Evolutionary conservation across 2,329 filamentous ascomycete genomes (phyloP).

Genomic region (Colletotrichum cereale): DNA sequence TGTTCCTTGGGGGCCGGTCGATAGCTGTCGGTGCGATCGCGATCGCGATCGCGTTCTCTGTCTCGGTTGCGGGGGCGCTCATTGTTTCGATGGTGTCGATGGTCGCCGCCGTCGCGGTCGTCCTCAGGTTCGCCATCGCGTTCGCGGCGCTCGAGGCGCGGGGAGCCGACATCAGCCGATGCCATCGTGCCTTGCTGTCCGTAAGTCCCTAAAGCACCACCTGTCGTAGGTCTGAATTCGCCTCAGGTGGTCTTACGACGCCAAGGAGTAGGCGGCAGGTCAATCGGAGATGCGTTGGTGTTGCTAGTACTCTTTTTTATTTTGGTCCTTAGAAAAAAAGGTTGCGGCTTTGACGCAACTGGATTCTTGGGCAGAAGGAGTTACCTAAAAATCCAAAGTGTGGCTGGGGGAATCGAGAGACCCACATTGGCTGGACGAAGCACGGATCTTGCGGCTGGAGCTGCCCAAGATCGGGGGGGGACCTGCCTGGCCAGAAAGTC

Average conservation of each 20-base stretch:
- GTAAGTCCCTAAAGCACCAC: constrained; percentile 2
- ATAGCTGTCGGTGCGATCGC: constrained; percentile 64
- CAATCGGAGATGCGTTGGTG: constrained; percentile 20
- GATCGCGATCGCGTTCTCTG: constrained; percentile 54
- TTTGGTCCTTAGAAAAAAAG: background rate
- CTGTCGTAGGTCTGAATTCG: background rate
- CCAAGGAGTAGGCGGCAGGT: constrained; percentile 14
- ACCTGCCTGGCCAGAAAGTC: background rate
- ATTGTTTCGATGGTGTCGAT: constrained; percentile 51
- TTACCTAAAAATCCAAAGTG: constrained; percentile 30
- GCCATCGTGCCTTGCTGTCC: constrained; percentile 52
- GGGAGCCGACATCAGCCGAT: constrained; percentile 58
- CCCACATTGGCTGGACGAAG: background rate
- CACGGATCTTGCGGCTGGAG: constrained; percentile 33
- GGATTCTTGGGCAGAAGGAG: constrained; percentile 11
- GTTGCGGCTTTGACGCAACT: constrained; percentile 26
- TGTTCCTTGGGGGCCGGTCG: constrained; percentile 53
- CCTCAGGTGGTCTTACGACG: constrained; percentile 7
- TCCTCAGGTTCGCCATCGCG: constrained; percentile 41
- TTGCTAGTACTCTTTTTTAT: constrained; percentile 3
- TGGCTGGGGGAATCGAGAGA: constrained; percentile 19
- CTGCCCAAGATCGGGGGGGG: constrained; percentile 24
- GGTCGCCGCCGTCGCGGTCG: constrained; percentile 60
- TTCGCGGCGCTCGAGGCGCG: constrained; percentile 52
- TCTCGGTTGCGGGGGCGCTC: constrained; percentile 43